Conservation (phyloP, 176 grass and related monocot genomes). For the Carex scoparia region DNA sequence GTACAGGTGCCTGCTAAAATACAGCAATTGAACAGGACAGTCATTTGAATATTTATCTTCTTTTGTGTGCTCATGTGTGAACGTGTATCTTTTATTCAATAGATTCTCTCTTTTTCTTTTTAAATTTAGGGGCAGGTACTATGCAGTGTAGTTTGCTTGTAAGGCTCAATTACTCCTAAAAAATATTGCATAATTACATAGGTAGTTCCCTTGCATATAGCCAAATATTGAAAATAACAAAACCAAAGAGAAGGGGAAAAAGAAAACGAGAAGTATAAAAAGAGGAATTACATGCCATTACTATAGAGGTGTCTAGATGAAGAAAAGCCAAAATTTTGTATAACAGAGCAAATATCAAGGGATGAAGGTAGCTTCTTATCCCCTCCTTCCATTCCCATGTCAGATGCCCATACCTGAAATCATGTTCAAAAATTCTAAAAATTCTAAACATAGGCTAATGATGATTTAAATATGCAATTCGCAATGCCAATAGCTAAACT, state of each 20-base stretch:
- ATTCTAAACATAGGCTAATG: not conserved
- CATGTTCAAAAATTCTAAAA: not conserved
- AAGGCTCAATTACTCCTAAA: not conserved
- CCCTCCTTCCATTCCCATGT: slow-evolving; percentile 91
- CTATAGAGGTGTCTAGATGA: slow-evolving; percentile 56
- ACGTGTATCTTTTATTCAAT: not conserved
- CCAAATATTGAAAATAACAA: not conserved
- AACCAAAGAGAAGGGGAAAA: not conserved
- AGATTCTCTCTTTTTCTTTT: not conserved
- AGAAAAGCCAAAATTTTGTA: slow-evolving; percentile 72
- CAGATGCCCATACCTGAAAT: slow-evolving; percentile 77
- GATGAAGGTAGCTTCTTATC: slow-evolving; percentile 81
- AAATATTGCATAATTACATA: not conserved
- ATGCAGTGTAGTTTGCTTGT: not conserved
- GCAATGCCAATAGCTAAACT: not conserved
- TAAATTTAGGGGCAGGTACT: not conserved
- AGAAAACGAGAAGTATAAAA: not conserved
- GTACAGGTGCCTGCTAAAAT: not conserved
- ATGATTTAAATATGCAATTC: not conserved
- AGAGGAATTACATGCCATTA: slow-evolving; percentile 52
- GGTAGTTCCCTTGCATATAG: not conserved
- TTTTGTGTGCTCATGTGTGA: not conserved
- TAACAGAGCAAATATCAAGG: slow-evolving; percentile 55
- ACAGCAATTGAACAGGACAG: not conserved
- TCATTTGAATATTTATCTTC: not conserved